Evolutionary conservation across 495 filamentous ascomycete genomes (phyloP), one percentile per base, ranked within the genome.

Genomic region (Baudoinia panamericana): DNA sequence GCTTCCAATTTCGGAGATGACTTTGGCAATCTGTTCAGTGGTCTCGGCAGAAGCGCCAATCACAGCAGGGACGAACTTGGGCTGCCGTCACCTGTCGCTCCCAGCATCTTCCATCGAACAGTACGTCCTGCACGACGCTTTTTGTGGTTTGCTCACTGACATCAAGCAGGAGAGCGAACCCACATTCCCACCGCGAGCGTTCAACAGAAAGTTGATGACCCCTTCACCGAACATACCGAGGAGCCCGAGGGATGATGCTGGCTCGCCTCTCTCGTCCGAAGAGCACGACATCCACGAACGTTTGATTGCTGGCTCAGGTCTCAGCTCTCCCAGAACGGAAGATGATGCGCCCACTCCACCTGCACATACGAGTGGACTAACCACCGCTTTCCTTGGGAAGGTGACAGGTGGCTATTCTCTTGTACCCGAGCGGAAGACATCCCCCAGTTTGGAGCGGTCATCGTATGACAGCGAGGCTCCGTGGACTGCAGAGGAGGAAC

Each of bases 21-120:
- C 26, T 57, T 57, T 36, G 56, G 54, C 9, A 53, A 58, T 37
- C 48, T 62, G 46, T 63, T 63, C 32, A 42, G 17, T 39, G 45
- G 20, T 15, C 13, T 52, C 21, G 42, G 44, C 21, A 39, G 34
- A 24, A 29, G 12, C 17, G 17, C 23, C 27, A 26, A 17, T 23
- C 27, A 25, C 22, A 21, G 26, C 36, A 40, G 36, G 24, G 36
- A 39, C n/a, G 36, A 39, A 5, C 24, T 39, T 9, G 15, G 15
- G 13, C 3, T 39, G 19, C 45, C 40, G 6, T 36, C 46, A 15
- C 23, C 46, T 8, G 21, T 32, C 16, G 30, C 32, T 8, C 19
- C 33, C 11, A 10, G 6, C 19, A 39, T 16, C 12, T 45, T 45
- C 21, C 52, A 41, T 17, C 32, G 48, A 48, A 39, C 52, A 2